A percentile compares a stretch with the other conserved stretches of the same genome.
phyloP scores from a whole-genome alignment of 2,329 filamentous ascomycete species.

The Berkeleyomyces rouxiae region DNA sequence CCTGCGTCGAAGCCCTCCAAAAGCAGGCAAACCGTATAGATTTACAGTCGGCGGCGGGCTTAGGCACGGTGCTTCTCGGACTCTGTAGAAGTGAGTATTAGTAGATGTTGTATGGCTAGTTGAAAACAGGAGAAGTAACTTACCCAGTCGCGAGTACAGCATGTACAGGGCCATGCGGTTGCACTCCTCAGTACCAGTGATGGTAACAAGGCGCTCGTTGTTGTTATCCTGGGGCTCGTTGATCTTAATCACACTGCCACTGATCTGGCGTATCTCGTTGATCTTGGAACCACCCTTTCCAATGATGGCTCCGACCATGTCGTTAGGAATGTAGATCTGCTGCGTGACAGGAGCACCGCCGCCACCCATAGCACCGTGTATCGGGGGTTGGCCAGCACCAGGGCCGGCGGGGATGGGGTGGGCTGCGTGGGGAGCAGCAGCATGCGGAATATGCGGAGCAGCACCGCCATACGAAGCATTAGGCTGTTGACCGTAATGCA shows the following conservation, averaged over 20 bases:
- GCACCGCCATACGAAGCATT: slow-evolving; percentile 55
- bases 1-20: slow-evolving; percentile 13
- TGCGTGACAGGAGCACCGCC: slow-evolving; percentile 60
- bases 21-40: background rate
- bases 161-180: slow-evolving; percentile 99
- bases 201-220: slow-evolving; percentile 93
- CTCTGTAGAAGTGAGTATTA: slow-evolving; percentile 21
- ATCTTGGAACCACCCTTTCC: slow-evolving; percentile 98
- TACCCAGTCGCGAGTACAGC: slow-evolving; percentile 93
- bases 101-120: background rate
- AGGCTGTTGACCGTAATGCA: slow-evolving; percentile 67
- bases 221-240: slow-evolving; percentile 98
- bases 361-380: slow-evolving; percentile 45
- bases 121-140: slow-evolving; percentile 18
- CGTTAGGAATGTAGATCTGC: slow-evolving; percentile 97
- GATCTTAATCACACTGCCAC: slow-evolving; percentile 98
- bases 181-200: slow-evolving; percentile 93
- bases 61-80: slow-evolving; percentile 31
- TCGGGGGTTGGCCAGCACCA: slow-evolving; percentile 42
- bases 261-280: slow-evolving; percentile 95
- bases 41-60: slow-evolving; percentile 3
- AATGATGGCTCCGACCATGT: slow-evolving; percentile 98
- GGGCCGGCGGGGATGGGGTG: slow-evolving; percentile 32
- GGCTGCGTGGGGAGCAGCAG: slow-evolving; percentile 43
- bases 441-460: slow-evolving; percentile 58